Conservation (phyloP, 139 green algal genomes). For the Chlamydomonas schloesseri region DNA sequence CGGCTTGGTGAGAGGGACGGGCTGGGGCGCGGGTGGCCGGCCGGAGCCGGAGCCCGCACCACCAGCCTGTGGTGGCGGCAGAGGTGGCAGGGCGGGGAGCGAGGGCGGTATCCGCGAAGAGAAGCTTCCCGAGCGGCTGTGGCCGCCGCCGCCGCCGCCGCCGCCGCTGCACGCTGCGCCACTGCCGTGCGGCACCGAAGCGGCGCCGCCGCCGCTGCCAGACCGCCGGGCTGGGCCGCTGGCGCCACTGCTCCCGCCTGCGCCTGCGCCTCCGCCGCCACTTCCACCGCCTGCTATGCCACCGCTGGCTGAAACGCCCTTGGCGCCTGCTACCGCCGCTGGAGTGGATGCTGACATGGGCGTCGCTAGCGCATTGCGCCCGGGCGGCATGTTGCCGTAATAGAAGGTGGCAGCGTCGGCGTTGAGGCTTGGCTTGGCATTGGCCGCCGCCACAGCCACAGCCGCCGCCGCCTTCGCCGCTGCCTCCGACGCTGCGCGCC, state of each 20-base stretch:
- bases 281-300: not conserved
- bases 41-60: too few species aligned
- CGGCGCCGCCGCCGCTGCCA: not conserved
- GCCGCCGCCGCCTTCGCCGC: not conserved
- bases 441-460: not conserved
- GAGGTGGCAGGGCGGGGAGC: too few species aligned
- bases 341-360: not conserved
- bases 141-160: not conserved
- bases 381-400: constrained; percentile 19
- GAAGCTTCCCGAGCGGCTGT: not conserved
- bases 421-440: not conserved
- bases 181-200: too few species aligned
- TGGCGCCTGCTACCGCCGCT: not conserved
- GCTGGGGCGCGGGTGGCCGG: too few species aligned
- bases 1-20: too few species aligned
- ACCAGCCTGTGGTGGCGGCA: too few species aligned
- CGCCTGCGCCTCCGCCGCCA: not conserved
- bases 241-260: not conserved
- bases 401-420: not conserved
- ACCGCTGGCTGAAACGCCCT: not conserved
- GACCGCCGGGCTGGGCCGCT: not conserved
- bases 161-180: too few species aligned
- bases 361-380: not conserved
- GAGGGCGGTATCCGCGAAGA: too few species aligned
- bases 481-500: too few species aligned